Evolutionary conservation across 768 basidiomycete species (phyloP).

Genomic region (Auriculariales sp.): DNA sequence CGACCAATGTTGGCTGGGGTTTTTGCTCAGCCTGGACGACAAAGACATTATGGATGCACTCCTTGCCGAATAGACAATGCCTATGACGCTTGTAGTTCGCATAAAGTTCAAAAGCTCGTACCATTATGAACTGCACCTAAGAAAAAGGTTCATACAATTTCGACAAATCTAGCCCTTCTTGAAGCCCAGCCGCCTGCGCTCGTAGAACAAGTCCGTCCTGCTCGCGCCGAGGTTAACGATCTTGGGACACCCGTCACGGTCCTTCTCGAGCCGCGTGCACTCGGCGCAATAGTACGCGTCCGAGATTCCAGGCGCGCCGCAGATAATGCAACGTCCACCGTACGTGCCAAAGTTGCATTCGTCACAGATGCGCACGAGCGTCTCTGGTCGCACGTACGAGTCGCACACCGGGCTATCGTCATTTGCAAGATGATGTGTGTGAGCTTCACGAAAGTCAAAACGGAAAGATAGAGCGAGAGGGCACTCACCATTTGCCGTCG

Average conservation of each 20-base stretch:
- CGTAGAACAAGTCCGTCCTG: conserved; percentile 85
- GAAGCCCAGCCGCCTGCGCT: conserved; percentile 74
- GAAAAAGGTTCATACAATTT: no score
- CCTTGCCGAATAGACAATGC: no score
- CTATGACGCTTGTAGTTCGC: no score
- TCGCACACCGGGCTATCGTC: conserved; percentile 88
- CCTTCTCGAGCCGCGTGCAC: conserved; percentile 92
- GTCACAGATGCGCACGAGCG: conserved; percentile 94
- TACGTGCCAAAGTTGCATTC: conserved; percentile 99
- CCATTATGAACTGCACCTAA: no score
- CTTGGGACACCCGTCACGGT: conserved; percentile 96
- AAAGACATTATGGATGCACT: no score
- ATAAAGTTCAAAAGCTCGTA: no score
- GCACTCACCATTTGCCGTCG: conserved; percentile 96
- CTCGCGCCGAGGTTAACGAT: conserved; percentile 94
- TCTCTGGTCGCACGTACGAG: conserved; percentile 97
- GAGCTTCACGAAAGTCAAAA: not conserved
- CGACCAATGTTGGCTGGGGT: not conserved
- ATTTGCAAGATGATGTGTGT: not conserved
- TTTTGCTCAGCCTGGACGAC: no score
- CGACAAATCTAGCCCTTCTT: conserved; percentile 44
- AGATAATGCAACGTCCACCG: conserved; percentile 95
- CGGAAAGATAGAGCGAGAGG: no score
- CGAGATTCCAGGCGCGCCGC: conserved; percentile 91
- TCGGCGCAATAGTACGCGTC: conserved; percentile 99